Percentiles rank a stretch among this genome's conserved stretches.
phyloP scores from a whole-genome alignment of 225 moss, liverwort and hornwort species.

The Pseudisothecium myosuroides region DNA sequence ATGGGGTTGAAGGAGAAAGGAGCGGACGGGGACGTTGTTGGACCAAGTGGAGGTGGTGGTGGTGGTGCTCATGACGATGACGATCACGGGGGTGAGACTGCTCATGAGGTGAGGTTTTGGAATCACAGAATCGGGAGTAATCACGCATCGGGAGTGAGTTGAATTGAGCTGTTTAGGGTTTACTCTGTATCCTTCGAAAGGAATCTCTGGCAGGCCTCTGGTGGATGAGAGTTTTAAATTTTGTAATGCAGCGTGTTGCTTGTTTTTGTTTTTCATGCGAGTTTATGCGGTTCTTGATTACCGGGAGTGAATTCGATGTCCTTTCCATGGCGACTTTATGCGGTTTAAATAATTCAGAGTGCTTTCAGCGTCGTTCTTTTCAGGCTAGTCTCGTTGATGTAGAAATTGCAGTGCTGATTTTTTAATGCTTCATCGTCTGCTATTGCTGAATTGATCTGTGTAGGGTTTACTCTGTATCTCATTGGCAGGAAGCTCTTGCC shows the following conservation, averaged over 20 bases:
- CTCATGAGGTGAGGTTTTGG: constrained; percentile 24
- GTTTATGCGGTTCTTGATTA: not conserved
- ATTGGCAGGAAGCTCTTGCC: not conserved
- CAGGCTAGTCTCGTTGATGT: not conserved
- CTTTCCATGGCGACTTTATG: not conserved
- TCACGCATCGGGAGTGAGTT: not conserved
- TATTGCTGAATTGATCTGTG: not conserved
- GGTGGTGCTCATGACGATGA: constrained; percentile 29
- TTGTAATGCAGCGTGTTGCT: not conserved
- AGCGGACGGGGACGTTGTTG: constrained; percentile 12
- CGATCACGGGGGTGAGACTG: constrained; percentile 25
- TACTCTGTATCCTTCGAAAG: not conserved
- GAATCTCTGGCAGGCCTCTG: not conserved
- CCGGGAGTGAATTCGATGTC: not conserved
- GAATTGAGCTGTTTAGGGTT: not conserved
- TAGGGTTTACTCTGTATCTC: not conserved
- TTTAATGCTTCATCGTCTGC: not conserved
- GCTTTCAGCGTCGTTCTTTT: not conserved
- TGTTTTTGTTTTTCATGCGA: not conserved
- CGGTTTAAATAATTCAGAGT: not conserved
- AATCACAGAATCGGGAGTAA: not conserved
- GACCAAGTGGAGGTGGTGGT: constrained; percentile 1
- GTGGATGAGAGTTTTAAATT: not conserved
- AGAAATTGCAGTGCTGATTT: not conserved
- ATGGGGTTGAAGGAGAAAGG: constrained; percentile 43